Conservation (phyloP, 2,329 filamentous ascomycete species). For the Neurospora sp. region DNA sequence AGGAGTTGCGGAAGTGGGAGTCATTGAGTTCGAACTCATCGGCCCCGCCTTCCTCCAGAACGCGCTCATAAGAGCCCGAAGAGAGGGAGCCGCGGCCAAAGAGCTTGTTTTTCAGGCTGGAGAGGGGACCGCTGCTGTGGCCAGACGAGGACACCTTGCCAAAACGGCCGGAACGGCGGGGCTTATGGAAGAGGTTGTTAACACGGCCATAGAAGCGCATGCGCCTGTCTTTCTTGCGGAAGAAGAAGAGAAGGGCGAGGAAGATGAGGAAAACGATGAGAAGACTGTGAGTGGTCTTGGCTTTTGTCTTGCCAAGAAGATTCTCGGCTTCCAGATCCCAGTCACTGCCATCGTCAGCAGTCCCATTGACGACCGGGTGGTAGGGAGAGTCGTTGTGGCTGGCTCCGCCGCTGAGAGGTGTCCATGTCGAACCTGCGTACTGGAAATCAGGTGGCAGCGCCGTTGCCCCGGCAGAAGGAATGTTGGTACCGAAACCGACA, state of each 20-base stretch:
- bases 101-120: constrained; percentile 49
- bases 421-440: constrained; percentile 56
- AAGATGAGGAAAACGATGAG: constrained; percentile 70
- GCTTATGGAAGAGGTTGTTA: constrained; percentile 30
- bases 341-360: constrained; percentile 41
- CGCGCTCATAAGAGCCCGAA: constrained; percentile 62
- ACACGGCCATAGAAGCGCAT: constrained; percentile 49
- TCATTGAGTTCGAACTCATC: constrained; percentile 71
- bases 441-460: constrained; percentile 64
- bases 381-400: background rate
- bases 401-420: constrained; percentile 17
- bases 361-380: constrained; percentile 16
- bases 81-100: constrained; percentile 43
- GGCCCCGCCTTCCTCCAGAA: constrained; percentile 70
- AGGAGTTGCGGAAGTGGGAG: constrained; percentile 32
- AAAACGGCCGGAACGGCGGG: constrained; percentile 35
- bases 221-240: constrained; percentile 71
- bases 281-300: constrained; percentile 62
- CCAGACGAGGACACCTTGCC: constrained; percentile 9
- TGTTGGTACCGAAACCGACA: constrained; percentile 89
- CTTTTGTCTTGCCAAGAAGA: constrained; percentile 56
- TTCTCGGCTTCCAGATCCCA: constrained; percentile 44
- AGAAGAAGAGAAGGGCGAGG: constrained; percentile 57
- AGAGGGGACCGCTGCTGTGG: constrained; percentile 30
- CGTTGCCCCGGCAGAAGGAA: constrained; percentile 37